phyloP scores from a whole-genome alignment of 2,329 filamentous ascomycete species.

The Phyllosticta paracitricarpa region DNA sequence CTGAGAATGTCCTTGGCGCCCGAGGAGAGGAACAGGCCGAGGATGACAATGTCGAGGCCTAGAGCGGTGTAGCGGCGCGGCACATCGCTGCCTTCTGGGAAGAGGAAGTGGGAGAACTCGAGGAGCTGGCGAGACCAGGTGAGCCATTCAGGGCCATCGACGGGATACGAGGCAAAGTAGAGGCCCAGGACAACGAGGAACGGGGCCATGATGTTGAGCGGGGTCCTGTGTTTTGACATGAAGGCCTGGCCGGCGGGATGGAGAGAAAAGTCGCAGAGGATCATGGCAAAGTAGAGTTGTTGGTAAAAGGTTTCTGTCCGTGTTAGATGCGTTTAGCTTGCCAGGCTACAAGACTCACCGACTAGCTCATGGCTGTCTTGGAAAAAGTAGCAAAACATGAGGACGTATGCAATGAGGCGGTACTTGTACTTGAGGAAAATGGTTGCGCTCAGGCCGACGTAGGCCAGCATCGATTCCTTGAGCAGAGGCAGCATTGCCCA shows the following conservation, averaged over 20 bases:
- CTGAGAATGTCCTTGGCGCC: constrained; percentile 40
- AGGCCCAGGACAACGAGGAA: constrained; percentile 35
- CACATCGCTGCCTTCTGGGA: constrained; percentile 37
- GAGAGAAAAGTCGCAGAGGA: constrained; percentile 42
- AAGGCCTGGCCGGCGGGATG: constrained; percentile 37
- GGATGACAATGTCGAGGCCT: constrained; percentile 39
- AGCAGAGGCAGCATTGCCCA: constrained; percentile 44
- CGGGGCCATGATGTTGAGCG: constrained; percentile 29
- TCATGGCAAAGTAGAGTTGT: constrained; percentile 42
- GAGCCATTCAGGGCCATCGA: constrained; percentile 33
- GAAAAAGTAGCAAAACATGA: constrained; percentile 42
- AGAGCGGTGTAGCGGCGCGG: constrained; percentile 35
- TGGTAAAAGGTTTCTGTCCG: constrained; percentile 43
- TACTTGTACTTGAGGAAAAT: constrained; percentile 40
- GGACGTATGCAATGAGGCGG: constrained; percentile 35
- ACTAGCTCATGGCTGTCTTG: constrained; percentile 36
- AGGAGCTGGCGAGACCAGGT: constrained; percentile 39
- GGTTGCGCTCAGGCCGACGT: constrained; percentile 38
- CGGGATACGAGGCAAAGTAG: constrained; percentile 40
- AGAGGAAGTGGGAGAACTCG: constrained; percentile 33
- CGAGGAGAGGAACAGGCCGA: constrained; percentile 43
- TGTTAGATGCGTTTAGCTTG: neutral
- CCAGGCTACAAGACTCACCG: constrained; percentile 25
- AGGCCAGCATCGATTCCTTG: constrained; percentile 42
- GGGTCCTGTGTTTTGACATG: constrained; percentile 31